Evolutionary conservation across 257 asterid species (phyloP), one percentile per base, ranked within the genome.

Genomic region (Solanum sitiens): DNA sequence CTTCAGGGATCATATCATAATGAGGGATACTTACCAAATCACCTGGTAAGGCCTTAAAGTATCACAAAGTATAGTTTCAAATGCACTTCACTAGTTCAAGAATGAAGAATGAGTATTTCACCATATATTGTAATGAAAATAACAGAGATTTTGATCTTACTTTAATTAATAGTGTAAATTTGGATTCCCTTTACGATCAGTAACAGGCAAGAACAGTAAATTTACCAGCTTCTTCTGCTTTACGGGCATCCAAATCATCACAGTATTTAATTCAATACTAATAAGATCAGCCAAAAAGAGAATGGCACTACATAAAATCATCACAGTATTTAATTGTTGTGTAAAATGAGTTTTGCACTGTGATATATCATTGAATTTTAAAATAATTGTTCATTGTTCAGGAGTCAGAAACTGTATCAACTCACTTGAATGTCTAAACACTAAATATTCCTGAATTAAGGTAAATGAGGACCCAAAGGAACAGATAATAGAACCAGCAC

Each of bases 1-100:
- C 99, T 84, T 93, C 93, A 16, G 98, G 98, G 74, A 97, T 83
- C 90, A 90, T 86, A 87, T 97, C 98, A 47, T 91, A 87, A 39
- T 74, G 70, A 40, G 94, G 88, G 86, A 89, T 85, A 79, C 90
- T 83, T 83, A 95, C 88, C 96, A 94, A 93, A 65, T 97, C 98
- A 82, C 98, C 98, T 18, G 99, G 96, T 91, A 97, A 90, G 86
- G 90, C 56, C 30, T 75, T 75, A 5, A 37, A 56, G 53, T 39
- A 75, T 39, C 8, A 75, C 56, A 8, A 39, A 39, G 56, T 21
- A 21, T 53, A 25, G 33, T 44, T 23, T 74, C 33, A 37, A 21
- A 39, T 23, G 53, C 33, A 11, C 5, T 39, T 10, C 44, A 75
- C 18, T 39, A 32, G 44, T 39, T 37, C 83, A 75, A 75, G 20